Percentiles rank a stretch among this genome's conserved stretches.
Conservation (phyloP, 495 filamentous ascomycete genomes). For the Neurospora sp. region DNA sequence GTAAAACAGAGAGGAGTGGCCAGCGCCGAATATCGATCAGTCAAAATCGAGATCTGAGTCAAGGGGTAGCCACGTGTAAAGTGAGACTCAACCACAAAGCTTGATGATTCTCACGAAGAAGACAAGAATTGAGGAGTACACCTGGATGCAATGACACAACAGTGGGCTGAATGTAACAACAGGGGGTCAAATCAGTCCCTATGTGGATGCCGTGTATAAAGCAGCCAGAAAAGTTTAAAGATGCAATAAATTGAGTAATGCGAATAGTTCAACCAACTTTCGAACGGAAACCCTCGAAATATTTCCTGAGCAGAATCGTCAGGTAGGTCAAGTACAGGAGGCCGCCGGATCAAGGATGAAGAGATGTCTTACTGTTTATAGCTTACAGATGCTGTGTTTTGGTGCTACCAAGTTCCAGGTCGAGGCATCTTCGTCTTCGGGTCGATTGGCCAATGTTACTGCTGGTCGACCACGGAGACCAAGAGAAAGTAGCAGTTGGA, state of each 20-base stretch:
- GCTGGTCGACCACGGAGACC: background rate
- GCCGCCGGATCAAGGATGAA: background rate
- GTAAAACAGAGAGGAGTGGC: background rate
- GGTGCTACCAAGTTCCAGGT: background rate
- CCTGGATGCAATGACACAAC: background rate
- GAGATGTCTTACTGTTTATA: background rate
- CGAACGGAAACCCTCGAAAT: background rate
- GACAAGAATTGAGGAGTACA: background rate
- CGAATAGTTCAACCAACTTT: background rate
- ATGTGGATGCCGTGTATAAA: background rate
- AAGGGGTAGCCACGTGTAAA: slow-evolving; percentile 2
- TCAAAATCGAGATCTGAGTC: background rate
- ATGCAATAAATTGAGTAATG: background rate
- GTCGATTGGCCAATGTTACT: background rate
- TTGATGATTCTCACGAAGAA: background rate
- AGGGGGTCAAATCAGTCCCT: background rate
- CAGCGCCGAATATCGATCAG: background rate
- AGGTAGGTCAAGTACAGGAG: background rate
- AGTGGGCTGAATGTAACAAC: background rate
- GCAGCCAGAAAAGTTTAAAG: background rate
- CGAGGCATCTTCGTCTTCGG: background rate
- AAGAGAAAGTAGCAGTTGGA: background rate
- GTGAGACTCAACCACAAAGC: background rate
- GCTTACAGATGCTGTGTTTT: background rate
- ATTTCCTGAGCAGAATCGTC: background rate